These are phyloP conservation scores for Aspergillus hancockii DNA, from an alignment of 495 filamentous ascomycete genomes.

Conservation along the genomic window DNA sequence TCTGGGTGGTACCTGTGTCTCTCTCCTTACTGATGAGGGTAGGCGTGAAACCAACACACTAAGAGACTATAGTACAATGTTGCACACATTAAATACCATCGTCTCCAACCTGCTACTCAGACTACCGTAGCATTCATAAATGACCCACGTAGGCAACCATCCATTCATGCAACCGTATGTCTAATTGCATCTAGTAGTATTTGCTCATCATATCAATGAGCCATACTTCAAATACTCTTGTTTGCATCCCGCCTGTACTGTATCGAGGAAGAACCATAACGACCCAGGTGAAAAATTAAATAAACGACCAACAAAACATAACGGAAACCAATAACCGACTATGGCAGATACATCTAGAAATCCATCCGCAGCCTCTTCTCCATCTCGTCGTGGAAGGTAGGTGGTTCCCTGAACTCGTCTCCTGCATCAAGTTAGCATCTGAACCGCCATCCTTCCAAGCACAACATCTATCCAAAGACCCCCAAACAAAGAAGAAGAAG, in stretches of 20 bases:
- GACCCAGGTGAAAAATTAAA: slow-evolving; percentile 4
- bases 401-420: slow-evolving; percentile 59
- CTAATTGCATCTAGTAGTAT: slow-evolving; percentile 7
- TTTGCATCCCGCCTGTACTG: not conserved
- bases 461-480: not conserved
- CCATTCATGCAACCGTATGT: not conserved
- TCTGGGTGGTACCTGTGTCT: too few species aligned
- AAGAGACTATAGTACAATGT: too few species aligned
- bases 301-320: slow-evolving; percentile 10
- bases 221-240: not conserved
- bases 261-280: slow-evolving; percentile 6
- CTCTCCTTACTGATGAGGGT: too few species aligned
- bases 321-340: slow-evolving; percentile 15
- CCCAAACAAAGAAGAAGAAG: slow-evolving; percentile 4
- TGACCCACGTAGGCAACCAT: not conserved
- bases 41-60: too few species aligned
- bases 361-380: slow-evolving; percentile 82
- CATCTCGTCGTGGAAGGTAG: slow-evolving; percentile 87
- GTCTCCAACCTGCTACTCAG: not conserved
- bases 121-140: not conserved
- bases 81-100: not conserved
- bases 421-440: slow-evolving; percentile 40
- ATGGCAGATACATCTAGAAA: slow-evolving; percentile 43
- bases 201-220: slow-evolving; percentile 1
- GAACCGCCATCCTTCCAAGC: not conserved